phyloP scores from a whole-genome alignment of 2,329 filamentous ascomycete species.

The Dactylellina parvicollis region DNA sequence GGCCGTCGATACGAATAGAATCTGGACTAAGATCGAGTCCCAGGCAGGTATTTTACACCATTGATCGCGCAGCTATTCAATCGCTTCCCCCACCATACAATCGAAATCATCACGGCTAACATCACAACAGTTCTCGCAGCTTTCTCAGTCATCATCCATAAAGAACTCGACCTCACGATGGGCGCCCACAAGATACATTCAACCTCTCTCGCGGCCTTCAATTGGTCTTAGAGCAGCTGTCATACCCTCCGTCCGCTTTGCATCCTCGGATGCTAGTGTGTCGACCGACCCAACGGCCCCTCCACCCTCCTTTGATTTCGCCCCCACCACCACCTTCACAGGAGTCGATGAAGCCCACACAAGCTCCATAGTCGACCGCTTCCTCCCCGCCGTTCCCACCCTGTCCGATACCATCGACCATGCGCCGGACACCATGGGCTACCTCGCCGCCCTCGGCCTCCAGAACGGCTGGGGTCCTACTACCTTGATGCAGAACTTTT shows the following conservation, averaged over 20 bases:
- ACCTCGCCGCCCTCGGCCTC: conserved; percentile 81
- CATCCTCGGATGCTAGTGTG: conserved; percentile 39
- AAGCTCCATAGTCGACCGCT: conserved; percentile 32
- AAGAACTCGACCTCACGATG: conserved; percentile 47
- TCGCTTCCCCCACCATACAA: too few relatives aligned
- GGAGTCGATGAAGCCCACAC: conserved; percentile 34
- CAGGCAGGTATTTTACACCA: conserved; percentile 40
- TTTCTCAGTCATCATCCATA: conserved; percentile 15
- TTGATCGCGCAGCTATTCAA: too few relatives aligned
- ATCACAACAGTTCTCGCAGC: conserved; percentile 25
- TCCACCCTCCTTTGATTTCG: conserved; percentile 30
- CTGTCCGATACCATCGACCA: conserved; percentile 17
- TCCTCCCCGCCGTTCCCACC: conserved; percentile 29
- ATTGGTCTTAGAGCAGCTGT: conserved; percentile 28
- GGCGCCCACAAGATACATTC: conserved; percentile 14
- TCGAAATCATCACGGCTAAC: not conserved
- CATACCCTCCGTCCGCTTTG: conserved; percentile 52
- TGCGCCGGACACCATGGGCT: conserved; percentile 78
- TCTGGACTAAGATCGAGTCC: conserved; percentile 25
- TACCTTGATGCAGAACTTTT: conserved; percentile 74
- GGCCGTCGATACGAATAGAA: conserved; percentile 5
- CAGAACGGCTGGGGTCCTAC: conserved; percentile 88
- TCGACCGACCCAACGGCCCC: conserved; percentile 9
- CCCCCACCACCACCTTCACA: conserved; percentile 29
- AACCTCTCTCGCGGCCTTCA: conserved; percentile 13